Evolutionary conservation across 805 yeast genomes (phyloP), one percentile per base, ranked within the genome.

Genomic region (Ogataea nitratoaversa): DNA sequence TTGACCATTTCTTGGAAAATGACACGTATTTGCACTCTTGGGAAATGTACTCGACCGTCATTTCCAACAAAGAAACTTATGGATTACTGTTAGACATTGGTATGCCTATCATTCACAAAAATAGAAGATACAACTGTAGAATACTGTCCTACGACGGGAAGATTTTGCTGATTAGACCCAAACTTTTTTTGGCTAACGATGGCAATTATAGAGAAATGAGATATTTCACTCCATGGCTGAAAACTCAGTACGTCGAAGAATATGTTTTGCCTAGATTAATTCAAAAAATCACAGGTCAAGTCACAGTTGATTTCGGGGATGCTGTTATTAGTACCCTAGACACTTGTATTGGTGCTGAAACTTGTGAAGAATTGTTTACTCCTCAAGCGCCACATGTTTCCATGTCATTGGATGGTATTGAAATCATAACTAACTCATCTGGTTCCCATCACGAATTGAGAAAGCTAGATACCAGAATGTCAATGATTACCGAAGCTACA

Each of bases 171-270:
- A 91, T 93, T 50, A 77, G 98, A 53, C 99, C 99, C 14, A 93
- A 93, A 60, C 57, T 93, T 33, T 82, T 89, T 76, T 72, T 93
- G 37, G 98, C 98, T 14, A 95, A 93, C 59, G 99, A 93, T 66
- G 99, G 99, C 0, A 93, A 93, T 60, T 93, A 95, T 66, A 77
- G 99, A 37, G 99, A 93, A 62, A 90, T 93, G 98, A 75, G 99
- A 53, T 88, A 82, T 61, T 93, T 93, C 63, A 86, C 95, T 0
- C 96, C 98, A 11, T 93, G 99, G 99, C 67, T 78, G 54, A 77
- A 87, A 39, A 78, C 89, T 3, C 78, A 82, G 50, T 74, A 79
- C 45, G 83, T 81, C 33, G 98, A 93, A 60, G 72, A 72, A 38
- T 83, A 72, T 54, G 66, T 74, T 23, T 70, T 95, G 43, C 99